Conservation (phyloP, 345 rosid genomes). For the Eucalyptus erythrocorys region DNA sequence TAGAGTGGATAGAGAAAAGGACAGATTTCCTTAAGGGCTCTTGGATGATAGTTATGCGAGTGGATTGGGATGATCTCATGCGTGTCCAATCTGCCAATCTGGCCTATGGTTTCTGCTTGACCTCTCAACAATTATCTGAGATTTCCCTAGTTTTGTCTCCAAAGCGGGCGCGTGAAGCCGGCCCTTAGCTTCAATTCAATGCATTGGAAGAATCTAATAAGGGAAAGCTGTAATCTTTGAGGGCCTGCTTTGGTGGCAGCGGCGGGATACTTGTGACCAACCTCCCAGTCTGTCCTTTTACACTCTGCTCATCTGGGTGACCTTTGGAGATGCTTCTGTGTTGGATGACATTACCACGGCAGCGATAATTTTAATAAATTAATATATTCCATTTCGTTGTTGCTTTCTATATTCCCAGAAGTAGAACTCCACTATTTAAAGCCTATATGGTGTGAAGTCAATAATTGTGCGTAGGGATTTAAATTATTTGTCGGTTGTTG, state of each 20-base stretch:
- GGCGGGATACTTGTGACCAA: conserved; percentile 11
- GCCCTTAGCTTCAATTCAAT: not conserved
- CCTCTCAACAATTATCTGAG: not conserved
- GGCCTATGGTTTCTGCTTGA: not conserved
- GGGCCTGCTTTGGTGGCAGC: conserved; percentile 11
- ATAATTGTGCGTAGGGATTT: not conserved
- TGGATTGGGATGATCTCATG: not conserved
- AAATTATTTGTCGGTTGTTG: not conserved
- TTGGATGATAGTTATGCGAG: not conserved
- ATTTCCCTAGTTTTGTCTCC: not conserved
- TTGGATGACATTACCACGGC: not conserved
- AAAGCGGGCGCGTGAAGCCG: not conserved
- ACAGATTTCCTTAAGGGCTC: not conserved
- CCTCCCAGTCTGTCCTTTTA: conserved; percentile 1
- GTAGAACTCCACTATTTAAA: not conserved
- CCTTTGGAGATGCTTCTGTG: not conserved
- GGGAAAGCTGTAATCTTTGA: not conserved
- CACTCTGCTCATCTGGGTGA: not conserved
- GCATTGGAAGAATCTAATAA: not conserved
- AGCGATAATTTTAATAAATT: not conserved
- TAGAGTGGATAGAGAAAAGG: not conserved
- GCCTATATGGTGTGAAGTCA: not conserved
- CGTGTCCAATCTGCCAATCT: not conserved
- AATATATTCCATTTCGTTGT: not conserved
- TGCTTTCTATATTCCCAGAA: not conserved